phyloP scores from a whole-genome alignment of 2,329 filamentous ascomycete genomes.

The Fonsecaea erecta region DNA sequence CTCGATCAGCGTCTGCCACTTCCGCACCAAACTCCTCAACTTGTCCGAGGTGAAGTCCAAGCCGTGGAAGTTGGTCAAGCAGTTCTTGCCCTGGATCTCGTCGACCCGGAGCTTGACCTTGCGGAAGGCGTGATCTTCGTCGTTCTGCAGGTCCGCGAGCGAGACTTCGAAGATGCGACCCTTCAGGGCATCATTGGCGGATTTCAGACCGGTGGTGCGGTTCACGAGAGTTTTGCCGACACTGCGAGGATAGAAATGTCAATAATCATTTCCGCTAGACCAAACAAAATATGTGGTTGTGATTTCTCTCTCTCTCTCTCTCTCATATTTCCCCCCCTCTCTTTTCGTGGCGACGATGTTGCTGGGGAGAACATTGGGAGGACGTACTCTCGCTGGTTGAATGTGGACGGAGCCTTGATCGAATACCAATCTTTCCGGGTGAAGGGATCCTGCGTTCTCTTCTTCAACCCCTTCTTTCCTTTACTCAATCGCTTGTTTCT shows the following conservation, averaged over 20 bases:
- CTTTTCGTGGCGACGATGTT: not conserved
- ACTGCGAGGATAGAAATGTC: conserved; percentile 59
- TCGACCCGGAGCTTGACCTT: conserved; percentile 99
- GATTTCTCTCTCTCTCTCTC: conserved; percentile 31
- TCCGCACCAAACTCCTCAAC: conserved; percentile 97
- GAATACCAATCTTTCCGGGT: conserved; percentile 99
- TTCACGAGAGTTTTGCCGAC: conserved; percentile 99
- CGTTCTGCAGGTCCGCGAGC: conserved; percentile 98
- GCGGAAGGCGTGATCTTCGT: conserved; percentile 99
- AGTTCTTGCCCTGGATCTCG: conserved; percentile 99
- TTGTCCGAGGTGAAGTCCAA: conserved; percentile 99
- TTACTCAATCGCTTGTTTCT: conserved; percentile 11
- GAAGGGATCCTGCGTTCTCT: conserved; percentile 98
- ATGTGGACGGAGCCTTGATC: conserved; percentile 96
- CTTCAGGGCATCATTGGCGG: conserved; percentile 99
- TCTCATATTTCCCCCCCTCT: no score
- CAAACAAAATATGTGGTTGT: conserved; percentile 8
- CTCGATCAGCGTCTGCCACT: conserved; percentile 99
- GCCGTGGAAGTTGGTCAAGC: conserved; percentile 99
- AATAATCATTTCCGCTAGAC: not conserved
- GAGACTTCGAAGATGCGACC: conserved; percentile 99
- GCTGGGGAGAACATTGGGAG: conserved; percentile 16
- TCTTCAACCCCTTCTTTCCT: conserved; percentile 61
- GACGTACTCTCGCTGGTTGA: conserved; percentile 93
- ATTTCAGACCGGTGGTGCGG: conserved; percentile 99